Base-by-base conservation (phyloP, 2,329 filamentous ascomycete species). In the Leptographium galeiforme region DNA sequence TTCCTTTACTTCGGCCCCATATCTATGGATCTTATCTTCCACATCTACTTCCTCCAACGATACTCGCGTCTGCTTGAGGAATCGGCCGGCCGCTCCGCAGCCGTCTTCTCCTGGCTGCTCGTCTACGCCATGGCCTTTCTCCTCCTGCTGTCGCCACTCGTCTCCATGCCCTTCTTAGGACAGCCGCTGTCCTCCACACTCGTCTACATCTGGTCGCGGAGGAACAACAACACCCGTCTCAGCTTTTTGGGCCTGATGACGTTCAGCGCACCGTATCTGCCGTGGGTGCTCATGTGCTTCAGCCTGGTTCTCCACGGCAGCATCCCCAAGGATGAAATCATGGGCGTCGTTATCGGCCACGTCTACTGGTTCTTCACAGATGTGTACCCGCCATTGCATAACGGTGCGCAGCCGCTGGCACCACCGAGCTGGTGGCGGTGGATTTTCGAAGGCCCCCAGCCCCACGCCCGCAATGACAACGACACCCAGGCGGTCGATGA, bases 301-400 rank as follows among this genome's bases (percentile, higher is more conserved):
- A 94, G 87, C 63, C 74, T 97, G 47, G 77, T 95, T n/a, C 77
- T 97, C 66, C 89, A 97, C 66, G 88, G 88, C 8, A 85, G 79
- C 6, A 77, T 97, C 44, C 93, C 93, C 5, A 95, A 94, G 69
- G 93, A 97, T 66, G 93, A 98, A 72, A 85, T 98, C 58, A 89
- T 94, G 72, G 93, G 93, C 5, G 89, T 96, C 16, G 82, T 93
- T 11, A 90, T 97, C 41, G 93, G 93, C 11, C 93, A 98, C 69
- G 77, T 97, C 43, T 97, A 90, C 85, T 98, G 97, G 68, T 98
- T 96, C 72, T 96, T 97, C 68, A 87, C 84, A 56, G 93, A 98
- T 66, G 90, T 98, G 16, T 98, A 95, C 68, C 93, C 93, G 4
- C 87, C 89, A 4, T 78, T 96, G 45, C 87, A 96, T 68, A 82